Percentiles rank a stretch among this genome's conserved stretches.
Evolutionary conservation across 108 stramenopile species (phyloP).

Genomic region (Skeletonema potamos): DNA sequence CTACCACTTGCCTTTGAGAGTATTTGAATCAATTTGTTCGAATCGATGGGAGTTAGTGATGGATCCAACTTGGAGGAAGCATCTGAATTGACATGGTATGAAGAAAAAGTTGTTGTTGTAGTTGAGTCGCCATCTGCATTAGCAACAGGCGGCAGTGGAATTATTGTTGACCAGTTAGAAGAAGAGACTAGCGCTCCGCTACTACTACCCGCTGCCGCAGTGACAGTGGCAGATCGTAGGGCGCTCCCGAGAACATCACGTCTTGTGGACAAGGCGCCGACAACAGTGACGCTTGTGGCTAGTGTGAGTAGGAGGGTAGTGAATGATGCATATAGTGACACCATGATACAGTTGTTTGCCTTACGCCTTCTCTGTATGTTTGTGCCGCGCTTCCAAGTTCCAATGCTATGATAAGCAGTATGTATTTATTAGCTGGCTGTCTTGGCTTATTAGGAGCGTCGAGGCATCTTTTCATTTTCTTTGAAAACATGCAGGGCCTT

Average conservation of each 20-base stretch:
- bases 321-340: background rate
- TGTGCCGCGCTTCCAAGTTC: too few species aligned
- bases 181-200: background rate
- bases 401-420: too few species aligned
- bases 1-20: constrained; percentile 1
- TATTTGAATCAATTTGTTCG: background rate
- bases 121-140: background rate
- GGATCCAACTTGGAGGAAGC: background rate
- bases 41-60: background rate
- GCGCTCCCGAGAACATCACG: background rate
- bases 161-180: background rate
- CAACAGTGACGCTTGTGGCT: background rate
- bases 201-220: background rate
- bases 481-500: too few species aligned
- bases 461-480: too few species aligned
- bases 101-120: background rate
- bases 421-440: too few species aligned
- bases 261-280: background rate
- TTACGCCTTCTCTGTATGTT: too few species aligned
- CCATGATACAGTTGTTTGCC: too few species aligned
- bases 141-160: background rate
- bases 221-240: background rate
- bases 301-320: background rate
- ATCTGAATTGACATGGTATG: background rate
- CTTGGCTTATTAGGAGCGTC: too few species aligned